Evolutionary conservation across 2,329 filamentous ascomycete genomes (phyloP).

Genomic region (Diaporthe batatas): DNA sequence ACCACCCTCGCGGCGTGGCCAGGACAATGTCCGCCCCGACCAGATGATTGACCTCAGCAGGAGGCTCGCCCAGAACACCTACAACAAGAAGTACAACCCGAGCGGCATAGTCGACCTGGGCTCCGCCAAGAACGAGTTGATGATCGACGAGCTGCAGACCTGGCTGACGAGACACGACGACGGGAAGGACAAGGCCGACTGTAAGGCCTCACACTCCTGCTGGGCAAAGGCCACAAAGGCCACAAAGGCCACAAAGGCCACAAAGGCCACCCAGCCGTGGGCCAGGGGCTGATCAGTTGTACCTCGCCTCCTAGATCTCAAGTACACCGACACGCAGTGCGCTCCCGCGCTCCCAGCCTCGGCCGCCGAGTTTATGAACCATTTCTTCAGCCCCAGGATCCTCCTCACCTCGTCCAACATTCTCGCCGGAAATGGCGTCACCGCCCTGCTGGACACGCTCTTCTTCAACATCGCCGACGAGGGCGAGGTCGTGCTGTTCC

Average conservation of each 20-base stretch:
- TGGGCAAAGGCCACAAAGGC: neutral
- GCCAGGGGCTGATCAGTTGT: constrained; percentile 16
- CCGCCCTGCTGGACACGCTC: constrained; percentile 38
- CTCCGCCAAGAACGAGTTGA: constrained; percentile 37
- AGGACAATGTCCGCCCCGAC: constrained; percentile 37
- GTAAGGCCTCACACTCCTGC: constrained; percentile 18
- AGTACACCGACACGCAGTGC: constrained; percentile 40
- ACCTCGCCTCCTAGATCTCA: constrained; percentile 32
- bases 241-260: neutral
- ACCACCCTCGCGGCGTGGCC: constrained; percentile 37
- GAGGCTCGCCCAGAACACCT: constrained; percentile 33
- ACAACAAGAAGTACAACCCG: constrained; percentile 36
- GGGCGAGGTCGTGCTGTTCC: constrained; percentile 34
- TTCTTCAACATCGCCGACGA: constrained; percentile 40
- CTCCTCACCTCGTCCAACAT: constrained; percentile 27
- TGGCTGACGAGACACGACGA: constrained; percentile 34
- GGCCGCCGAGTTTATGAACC: constrained; percentile 39
- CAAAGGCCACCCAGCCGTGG: neutral
- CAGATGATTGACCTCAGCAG: constrained; percentile 41
- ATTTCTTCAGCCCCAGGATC: constrained; percentile 35
- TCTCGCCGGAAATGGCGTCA: constrained; percentile 38
- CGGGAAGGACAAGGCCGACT: constrained; percentile 29
- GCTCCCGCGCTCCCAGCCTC: constrained; percentile 31
- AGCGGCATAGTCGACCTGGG: constrained; percentile 38
- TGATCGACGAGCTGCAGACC: constrained; percentile 36